Conservation (phyloP, 1,284 basidiomycete species). For the Cutaneotrichosporon arboriforme region DNA sequence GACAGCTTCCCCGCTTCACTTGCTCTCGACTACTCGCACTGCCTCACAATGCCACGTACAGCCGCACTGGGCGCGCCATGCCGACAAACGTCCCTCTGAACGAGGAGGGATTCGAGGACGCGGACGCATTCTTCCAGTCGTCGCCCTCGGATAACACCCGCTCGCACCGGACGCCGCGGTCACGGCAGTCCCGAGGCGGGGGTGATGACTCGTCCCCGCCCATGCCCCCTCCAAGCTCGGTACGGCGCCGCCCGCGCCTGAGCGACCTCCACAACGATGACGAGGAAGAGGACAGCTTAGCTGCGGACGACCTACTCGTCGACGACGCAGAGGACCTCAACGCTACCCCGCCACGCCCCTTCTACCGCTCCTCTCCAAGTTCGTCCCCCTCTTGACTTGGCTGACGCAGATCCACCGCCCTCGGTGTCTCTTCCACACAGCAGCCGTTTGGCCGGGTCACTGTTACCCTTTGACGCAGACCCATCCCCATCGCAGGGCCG, state of each 20-base stretch:
- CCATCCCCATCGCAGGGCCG: too few relatives aligned
- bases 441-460: background rate
- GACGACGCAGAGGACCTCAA: slow-evolving; percentile 20
- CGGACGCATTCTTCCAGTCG: slow-evolving; percentile 62
- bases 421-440: slow-evolving; percentile 20
- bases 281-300: slow-evolving; percentile 53
- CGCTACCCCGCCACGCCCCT: slow-evolving; percentile 6
- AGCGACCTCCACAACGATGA: slow-evolving; percentile 42
- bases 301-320: slow-evolving; percentile 53
- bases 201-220: background rate
- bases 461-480: background rate
- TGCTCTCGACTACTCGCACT: background rate
- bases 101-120: slow-evolving; percentile 78
- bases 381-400: background rate
- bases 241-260: slow-evolving; percentile 9
- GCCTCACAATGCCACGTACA: slow-evolving; percentile 11
- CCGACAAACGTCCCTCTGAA: slow-evolving; percentile 58
- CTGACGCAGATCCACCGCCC: slow-evolving; percentile 26
- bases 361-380: slow-evolving; percentile 17
- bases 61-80: slow-evolving; percentile 40
- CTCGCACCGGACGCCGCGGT: background rate
- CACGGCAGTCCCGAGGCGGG: background rate
- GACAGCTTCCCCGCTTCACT: background rate
- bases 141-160: slow-evolving; percentile 9
- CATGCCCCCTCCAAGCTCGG: background rate